These are phyloP conservation scores for Alternaria panax DNA, from an alignment of 2,329 filamentous ascomycete species.

Conservation along the genomic window DNA sequence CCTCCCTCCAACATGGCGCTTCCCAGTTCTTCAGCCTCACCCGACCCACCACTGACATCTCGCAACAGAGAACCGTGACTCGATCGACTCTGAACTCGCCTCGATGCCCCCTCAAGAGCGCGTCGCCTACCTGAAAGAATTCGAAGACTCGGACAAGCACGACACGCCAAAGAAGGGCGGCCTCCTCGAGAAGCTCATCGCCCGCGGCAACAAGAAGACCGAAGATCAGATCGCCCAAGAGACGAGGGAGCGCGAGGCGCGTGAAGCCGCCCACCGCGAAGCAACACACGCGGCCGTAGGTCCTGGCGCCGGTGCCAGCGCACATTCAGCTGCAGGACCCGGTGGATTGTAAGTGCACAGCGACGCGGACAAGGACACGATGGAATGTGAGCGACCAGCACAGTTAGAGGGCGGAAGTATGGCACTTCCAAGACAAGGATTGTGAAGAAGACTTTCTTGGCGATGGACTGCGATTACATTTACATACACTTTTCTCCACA, in stretches of 20 bases:
- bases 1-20: not conserved
- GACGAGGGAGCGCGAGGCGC: constrained; percentile 30
- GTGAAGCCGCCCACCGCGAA: constrained; percentile 16
- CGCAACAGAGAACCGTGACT: constrained; percentile 38
- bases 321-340: constrained; percentile 26
- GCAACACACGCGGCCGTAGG: constrained; percentile 23
- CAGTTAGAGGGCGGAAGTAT: not conserved
- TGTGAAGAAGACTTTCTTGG: constrained; percentile 8
- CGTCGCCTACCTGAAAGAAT: constrained; percentile 45
- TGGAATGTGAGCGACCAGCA: not conserved
- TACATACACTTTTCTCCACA: constrained; percentile 5
- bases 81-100: constrained; percentile 44
- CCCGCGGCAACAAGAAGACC: constrained; percentile 45
- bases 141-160: constrained; percentile 45
- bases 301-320: constrained; percentile 24
- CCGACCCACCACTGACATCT: not conserved
- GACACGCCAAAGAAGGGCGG: constrained; percentile 44
- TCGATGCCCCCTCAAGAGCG: constrained; percentile 45
- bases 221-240: constrained; percentile 44
- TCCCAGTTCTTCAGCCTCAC: not conserved
- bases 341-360: constrained; percentile 15
- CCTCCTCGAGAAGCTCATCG: constrained; percentile 44
- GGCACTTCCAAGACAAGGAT: not conserved
- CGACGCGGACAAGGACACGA: not conserved
- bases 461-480: constrained; percentile 9